Evolutionary conservation across 2,329 filamentous ascomycete species (phyloP), one percentile per base, ranked within the genome.

Genomic region (Metarhizium anisopliae): DNA sequence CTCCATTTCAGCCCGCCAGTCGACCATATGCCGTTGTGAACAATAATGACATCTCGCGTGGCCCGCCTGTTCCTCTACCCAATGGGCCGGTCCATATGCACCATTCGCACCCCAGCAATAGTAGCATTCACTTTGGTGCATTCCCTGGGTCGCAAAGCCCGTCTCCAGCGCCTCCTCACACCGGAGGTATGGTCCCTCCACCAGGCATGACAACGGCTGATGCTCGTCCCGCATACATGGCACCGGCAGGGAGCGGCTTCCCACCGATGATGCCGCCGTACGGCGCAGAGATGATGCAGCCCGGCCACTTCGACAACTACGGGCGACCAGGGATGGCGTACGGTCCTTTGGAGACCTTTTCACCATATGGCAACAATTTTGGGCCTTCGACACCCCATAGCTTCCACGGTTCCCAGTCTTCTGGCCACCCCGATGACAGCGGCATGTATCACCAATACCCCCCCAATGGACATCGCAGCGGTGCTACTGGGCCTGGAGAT

Each of bases 321-420:
- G 72, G 69, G 7, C 66, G 71, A 51, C 71, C 70, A 8, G 56
- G 69, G 4, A 66, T 73, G 57, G 63, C 62, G 16, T 73, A 67
- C 54, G 66, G 64, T 8, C 69, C 67, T 7, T 60, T 67, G 54
- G 71, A 75, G 36, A 61, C 71, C 8, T 70, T 70, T 55, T 63
- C 60, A 47, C 61, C 63, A 5, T 65, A 69, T 57, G 65, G 64
- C 29, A 69, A 67, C 59, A 72, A 69, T 60, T 79, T 80, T 63
- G 78, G 77, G 3, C 78, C 81, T 2, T 76, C 78, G 1, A 83
- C 81, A 2, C 78, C 81, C 4, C 81, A 81, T 59, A 85, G 81
- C 66, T 83, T 82, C 62, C 82, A 83, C 55, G 82, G 77, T 40
- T 85, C 83, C 2, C 82, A 84, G 58, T 76, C 80, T 40, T 83